These are phyloP conservation scores for Dorcoceras hygrometricum DNA, from an alignment of 257 asterid species.

Conservation along the genomic window DNA sequence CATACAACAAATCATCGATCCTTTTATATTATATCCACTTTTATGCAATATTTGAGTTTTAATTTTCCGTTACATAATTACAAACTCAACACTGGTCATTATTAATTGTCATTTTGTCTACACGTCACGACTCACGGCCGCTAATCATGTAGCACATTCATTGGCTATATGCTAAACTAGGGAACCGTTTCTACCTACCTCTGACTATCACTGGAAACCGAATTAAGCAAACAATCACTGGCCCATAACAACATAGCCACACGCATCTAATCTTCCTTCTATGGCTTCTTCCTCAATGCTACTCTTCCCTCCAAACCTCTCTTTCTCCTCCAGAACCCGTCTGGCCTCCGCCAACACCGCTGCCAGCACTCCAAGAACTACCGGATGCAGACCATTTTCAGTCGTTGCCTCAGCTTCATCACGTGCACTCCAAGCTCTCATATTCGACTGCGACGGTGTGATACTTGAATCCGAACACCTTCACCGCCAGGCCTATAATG, in stretches of 20 bases:
- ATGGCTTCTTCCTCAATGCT: constrained; percentile 60
- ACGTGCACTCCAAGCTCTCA: constrained; percentile 63
- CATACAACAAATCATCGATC: too few relatives aligned
- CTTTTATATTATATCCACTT: too few relatives aligned
- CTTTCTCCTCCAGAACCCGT: constrained; percentile 33
- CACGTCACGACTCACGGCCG: too few relatives aligned
- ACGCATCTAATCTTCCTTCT: constrained; percentile 25
- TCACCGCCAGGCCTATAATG: constrained; percentile 94
- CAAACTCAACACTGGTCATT: too few relatives aligned
- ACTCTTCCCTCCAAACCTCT: constrained; percentile 47
- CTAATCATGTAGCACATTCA: too few relatives aligned
- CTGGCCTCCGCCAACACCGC: constrained; percentile 34
- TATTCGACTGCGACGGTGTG: constrained; percentile 93
- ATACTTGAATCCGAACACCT: constrained; percentile 91
- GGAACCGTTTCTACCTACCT: too few relatives aligned
- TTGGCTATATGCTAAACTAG: too few relatives aligned
- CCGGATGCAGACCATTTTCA: constrained; percentile 29
- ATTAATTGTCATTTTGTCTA: too few relatives aligned
- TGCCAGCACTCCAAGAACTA: constrained; percentile 20
- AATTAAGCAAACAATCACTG: neutral
- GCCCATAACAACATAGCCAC: constrained; percentile 23
- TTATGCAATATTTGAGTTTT: too few relatives aligned
- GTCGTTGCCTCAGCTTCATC: constrained; percentile 50
- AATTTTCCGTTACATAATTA: too few relatives aligned
- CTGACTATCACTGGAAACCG: too few relatives aligned